These are phyloP conservation scores for Penicillium glabrum DNA, from an alignment of 2,329 filamentous ascomycete species.

Conservation along the genomic window DNA sequence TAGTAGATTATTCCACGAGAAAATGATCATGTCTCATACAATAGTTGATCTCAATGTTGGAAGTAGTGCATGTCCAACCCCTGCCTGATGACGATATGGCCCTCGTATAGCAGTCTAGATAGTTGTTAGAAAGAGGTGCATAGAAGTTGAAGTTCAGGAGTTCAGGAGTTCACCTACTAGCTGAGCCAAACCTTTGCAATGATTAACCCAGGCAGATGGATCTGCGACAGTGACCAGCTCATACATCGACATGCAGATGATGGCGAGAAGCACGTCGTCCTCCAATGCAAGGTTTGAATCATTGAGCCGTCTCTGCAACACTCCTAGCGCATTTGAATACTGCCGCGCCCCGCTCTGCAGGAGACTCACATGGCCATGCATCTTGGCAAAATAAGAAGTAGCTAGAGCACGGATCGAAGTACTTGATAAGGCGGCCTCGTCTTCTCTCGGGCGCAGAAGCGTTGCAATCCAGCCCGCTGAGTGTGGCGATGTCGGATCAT, in stretches of 20 bases:
- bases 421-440: neutral
- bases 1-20: neutral
- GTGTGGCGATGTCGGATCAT: neutral
- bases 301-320: slow-evolving; percentile 6
- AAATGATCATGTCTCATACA: neutral
- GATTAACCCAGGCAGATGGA: slow-evolving; percentile 12
- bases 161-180: neutral
- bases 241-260: slow-evolving; percentile 12
- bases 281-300: neutral
- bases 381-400: slow-evolving; percentile 11
- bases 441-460: neutral
- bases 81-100: slow-evolving; percentile 12
- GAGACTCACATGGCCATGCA: slow-evolving; percentile 1
- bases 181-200: slow-evolving; percentile 13
- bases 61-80: slow-evolving; percentile 5
- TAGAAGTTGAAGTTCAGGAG: no score
- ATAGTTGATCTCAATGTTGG: slow-evolving; percentile 11
- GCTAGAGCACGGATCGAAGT: slow-evolving; percentile 10
- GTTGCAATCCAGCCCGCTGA: slow-evolving; percentile 5
- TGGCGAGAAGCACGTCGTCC: slow-evolving; percentile 10
- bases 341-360: slow-evolving; percentile 4
- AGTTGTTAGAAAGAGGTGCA: neutral
- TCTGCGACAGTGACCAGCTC: slow-evolving; percentile 13
- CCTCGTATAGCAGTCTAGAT: slow-evolving; percentile 12
- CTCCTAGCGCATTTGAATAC: slow-evolving; percentile 9